Conservation (phyloP, 1,284 basidiomycete species). For the Laetiporus sulphureus region DNA sequence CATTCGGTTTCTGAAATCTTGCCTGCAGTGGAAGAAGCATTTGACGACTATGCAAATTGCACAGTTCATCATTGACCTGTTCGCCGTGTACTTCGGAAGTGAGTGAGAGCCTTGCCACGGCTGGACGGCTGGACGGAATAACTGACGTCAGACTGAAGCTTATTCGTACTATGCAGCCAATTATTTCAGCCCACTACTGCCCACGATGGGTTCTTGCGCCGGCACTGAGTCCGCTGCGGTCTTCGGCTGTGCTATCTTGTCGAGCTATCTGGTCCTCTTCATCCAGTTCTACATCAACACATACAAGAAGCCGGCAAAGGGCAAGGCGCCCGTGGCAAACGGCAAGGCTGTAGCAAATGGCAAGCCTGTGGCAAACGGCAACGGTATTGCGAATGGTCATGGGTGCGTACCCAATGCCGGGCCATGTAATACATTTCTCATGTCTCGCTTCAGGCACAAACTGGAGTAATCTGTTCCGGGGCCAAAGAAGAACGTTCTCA, state of each 20-base stretch:
- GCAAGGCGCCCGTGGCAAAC: constrained; percentile 28
- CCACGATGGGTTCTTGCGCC: constrained; percentile 76
- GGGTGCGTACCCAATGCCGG: constrained; percentile 11
- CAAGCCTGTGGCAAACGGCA: constrained; percentile 29
- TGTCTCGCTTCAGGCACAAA: constrained; percentile 20
- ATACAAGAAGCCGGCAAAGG: constrained; percentile 59
- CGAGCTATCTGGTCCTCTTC: constrained; percentile 87
- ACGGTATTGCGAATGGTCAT: constrained; percentile 29
- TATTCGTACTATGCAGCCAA: constrained; percentile 76
- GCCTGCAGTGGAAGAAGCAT: constrained; percentile 88
- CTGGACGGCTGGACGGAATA: too few relatives aligned
- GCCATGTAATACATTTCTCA: neutral
- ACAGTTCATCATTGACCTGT: constrained; percentile 90
- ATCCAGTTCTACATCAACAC: constrained; percentile 87
- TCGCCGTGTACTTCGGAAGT: constrained; percentile 92
- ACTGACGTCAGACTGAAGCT: constrained; percentile 42
- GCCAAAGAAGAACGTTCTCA: neutral
- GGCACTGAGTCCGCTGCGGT: constrained; percentile 86
- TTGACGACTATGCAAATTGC: constrained; percentile 93
- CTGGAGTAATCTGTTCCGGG: constrained; percentile 18
- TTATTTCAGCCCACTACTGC: constrained; percentile 60
- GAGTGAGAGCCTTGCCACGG: constrained; percentile 34
- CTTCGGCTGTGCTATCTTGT: constrained; percentile 85
- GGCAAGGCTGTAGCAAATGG: constrained; percentile 32
- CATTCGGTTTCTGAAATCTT: too few relatives aligned